Percentiles rank a stretch among this genome's conserved stretches.
These are phyloP conservation scores for Saururus chinensis DNA, from an alignment of 164 flowering plant species.

Conservation along the genomic window DNA sequence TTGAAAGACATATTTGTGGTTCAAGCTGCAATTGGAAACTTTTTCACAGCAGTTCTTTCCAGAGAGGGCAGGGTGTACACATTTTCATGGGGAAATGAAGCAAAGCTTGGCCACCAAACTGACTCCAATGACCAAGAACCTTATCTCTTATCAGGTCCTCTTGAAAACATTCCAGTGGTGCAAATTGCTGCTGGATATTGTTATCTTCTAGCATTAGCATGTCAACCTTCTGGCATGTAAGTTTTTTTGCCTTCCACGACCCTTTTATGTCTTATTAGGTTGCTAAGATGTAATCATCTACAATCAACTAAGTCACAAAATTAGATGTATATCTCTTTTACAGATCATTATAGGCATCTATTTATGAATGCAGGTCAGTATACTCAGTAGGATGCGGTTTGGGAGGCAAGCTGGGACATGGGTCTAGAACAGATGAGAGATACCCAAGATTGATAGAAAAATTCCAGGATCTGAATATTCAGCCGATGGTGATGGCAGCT, in stretches of 20 bases:
- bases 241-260: slow-evolving; percentile 9
- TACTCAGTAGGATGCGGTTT: slow-evolving; percentile 97
- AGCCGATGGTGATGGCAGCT: slow-evolving; percentile 85
- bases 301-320: too few species aligned
- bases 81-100: slow-evolving; percentile 91
- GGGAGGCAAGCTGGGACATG: slow-evolving; percentile 98
- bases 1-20: slow-evolving; percentile 79
- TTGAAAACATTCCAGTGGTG: slow-evolving; percentile 83
- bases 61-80: slow-evolving; percentile 95
- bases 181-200: slow-evolving; percentile 99
- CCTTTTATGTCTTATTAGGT: neutral
- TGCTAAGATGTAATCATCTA: too few species aligned
- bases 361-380: slow-evolving; percentile 60
- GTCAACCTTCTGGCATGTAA: slow-evolving; percentile 88
- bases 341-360: neutral
- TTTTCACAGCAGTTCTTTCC: slow-evolving; percentile 89
- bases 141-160: slow-evolving; percentile 63
- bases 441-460: slow-evolving; percentile 83
- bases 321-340: neutral
- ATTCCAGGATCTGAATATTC: slow-evolving; percentile 64
- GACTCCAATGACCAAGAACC: slow-evolving; percentile 76
- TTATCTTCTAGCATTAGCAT: slow-evolving; percentile 90
- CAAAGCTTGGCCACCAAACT: slow-evolving; percentile 81
- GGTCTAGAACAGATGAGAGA: slow-evolving; percentile 69
- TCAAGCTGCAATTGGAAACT: slow-evolving; percentile 93